phyloP scores from a whole-genome alignment of 805 yeast species.

The Yarrowia porcina region DNA sequence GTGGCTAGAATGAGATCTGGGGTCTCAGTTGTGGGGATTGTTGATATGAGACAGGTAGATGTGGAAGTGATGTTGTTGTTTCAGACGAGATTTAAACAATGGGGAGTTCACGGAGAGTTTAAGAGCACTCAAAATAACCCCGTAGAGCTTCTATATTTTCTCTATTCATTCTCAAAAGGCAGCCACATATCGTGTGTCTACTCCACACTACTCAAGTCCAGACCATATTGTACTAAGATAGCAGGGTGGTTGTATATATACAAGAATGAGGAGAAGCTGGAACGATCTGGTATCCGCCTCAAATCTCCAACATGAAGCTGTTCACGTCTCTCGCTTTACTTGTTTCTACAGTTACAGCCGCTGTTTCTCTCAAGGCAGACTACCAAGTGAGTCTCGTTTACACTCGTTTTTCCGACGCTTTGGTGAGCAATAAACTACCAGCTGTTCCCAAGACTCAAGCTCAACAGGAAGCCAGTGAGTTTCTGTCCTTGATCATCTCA shows the following conservation, averaged over 20 bases:
- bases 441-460: not conserved
- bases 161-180: too few species aligned
- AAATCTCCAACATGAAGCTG: not conserved
- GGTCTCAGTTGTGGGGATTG: too few species aligned
- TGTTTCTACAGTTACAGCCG: not conserved
- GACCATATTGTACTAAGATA: too few species aligned
- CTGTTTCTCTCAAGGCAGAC: not conserved
- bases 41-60: too few species aligned
- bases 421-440: not conserved
- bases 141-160: too few species aligned
- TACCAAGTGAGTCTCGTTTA: not conserved
- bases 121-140: too few species aligned
- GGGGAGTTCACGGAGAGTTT: too few species aligned
- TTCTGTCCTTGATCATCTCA: not conserved
- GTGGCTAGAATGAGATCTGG: too few species aligned
- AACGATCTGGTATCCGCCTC: not conserved
- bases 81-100: too few species aligned
- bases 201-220: too few species aligned
- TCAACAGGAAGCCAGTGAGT: not conserved
- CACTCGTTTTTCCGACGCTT: not conserved
- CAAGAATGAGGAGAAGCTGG: not conserved
- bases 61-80: too few species aligned
- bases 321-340: not conserved
- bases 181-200: too few species aligned
- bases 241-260: not conserved